Evolutionary conservation across 371 early-diverging fungal genomes (phyloP).

Genomic region (Syncephalastrum monosporum): DNA sequence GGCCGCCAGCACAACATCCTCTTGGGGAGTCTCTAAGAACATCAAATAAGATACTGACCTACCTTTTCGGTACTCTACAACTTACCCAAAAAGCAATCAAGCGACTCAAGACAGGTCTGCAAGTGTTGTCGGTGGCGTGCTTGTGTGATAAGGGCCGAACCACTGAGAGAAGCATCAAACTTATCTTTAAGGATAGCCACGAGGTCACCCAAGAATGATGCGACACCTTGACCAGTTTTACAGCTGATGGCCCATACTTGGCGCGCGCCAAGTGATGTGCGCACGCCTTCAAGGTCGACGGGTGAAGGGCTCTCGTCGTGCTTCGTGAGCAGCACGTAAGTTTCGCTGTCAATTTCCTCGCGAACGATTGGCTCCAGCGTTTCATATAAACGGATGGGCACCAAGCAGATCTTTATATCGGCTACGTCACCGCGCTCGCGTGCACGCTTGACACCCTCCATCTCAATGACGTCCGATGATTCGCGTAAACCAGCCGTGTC

Average conservation of each 20-base stretch:
- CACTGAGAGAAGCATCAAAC: slow-evolving; percentile 48
- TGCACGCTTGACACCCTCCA: slow-evolving; percentile 74
- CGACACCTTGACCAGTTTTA: slow-evolving; percentile 59
- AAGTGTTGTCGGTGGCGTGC: slow-evolving; percentile 74
- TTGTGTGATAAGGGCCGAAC: slow-evolving; percentile 63
- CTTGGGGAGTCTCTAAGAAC: slow-evolving; percentile 7
- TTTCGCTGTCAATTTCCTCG: slow-evolving; percentile 52
- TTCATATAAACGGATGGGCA: slow-evolving; percentile 21
- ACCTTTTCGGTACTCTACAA: background rate
- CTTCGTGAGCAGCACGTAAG: slow-evolving; percentile 71
- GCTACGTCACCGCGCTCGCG: slow-evolving; percentile 39
- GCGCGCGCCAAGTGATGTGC: slow-evolving; percentile 11
- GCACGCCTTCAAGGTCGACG: slow-evolving; percentile 5
- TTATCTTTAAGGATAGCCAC: slow-evolving; percentile 52
- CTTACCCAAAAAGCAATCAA: slow-evolving; percentile 58
- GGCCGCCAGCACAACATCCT: slow-evolving; percentile 70
- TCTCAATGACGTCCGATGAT: slow-evolving; percentile 66
- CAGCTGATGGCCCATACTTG: slow-evolving; percentile 63
- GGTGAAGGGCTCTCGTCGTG: slow-evolving; percentile 36
- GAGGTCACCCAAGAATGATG: slow-evolving; percentile 52
- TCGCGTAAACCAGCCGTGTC: slow-evolving; percentile 81
- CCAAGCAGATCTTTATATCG: slow-evolving; percentile 54
- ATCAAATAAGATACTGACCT: background rate
- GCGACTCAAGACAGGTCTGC: slow-evolving; percentile 51
- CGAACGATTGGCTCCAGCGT: slow-evolving; percentile 44